Percentiles rank a stretch among this genome's conserved stretches.
phyloP scores from a whole-genome alignment of 306 rosid genomes.

The Sophora flavescens region DNA sequence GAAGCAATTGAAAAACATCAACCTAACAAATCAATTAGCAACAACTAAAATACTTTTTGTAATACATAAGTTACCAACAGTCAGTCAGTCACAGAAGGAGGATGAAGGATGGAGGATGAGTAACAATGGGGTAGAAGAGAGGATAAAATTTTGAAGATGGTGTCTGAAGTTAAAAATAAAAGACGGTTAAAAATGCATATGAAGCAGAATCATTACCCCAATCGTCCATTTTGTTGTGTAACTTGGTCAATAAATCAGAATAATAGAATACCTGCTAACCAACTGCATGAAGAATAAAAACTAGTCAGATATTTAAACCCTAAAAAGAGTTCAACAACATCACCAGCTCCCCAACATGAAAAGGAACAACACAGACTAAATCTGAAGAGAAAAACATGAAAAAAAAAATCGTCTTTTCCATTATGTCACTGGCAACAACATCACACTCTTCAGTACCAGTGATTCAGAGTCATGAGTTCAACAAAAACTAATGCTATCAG shows the following conservation, averaged over 20 bases:
- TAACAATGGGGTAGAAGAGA: background rate
- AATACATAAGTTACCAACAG: background rate
- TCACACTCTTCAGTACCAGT: background rate
- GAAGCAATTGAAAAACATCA: constrained; percentile 9
- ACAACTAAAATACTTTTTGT: background rate
- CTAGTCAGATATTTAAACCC: background rate
- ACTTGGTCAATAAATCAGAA: constrained; percentile 30
- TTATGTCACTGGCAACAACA: background rate
- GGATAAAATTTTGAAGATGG: constrained; percentile 8
- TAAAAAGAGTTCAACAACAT: background rate
- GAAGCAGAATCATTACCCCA: constrained; percentile 65
- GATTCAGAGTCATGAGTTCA: background rate
- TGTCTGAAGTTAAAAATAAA: background rate
- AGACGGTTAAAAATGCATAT: background rate
- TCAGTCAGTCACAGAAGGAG: too few relatives aligned
- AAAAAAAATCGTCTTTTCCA: background rate
- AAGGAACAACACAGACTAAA: background rate
- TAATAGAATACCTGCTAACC: constrained; percentile 9
- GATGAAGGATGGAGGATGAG: background rate
- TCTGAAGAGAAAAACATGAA: background rate
- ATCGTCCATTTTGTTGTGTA: constrained; percentile 62
- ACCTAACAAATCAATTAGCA: constrained; percentile 3
- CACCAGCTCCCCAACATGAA: background rate
- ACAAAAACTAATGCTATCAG: background rate
- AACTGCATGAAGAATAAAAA: constrained; percentile 34